These are phyloP conservation scores for Suhomyces terraborum DNA, from an alignment of 1,139 yeast genomes.

Conservation along the genomic window DNA sequence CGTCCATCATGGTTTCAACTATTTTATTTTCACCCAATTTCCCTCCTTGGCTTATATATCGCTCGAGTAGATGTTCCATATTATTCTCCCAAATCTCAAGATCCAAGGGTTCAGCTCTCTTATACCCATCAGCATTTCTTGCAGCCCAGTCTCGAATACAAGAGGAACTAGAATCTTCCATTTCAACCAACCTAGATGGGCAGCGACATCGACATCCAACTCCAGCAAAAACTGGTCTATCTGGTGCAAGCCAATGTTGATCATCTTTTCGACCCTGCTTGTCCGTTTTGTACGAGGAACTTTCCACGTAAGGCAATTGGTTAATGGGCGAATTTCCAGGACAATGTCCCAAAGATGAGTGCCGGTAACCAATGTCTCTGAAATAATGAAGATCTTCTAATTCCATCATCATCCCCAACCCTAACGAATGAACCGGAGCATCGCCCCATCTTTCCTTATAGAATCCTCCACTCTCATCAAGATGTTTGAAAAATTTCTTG, in stretches of 20 bases:
- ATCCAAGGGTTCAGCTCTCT: slow-evolving; percentile 26
- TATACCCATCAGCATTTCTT: slow-evolving; percentile 38
- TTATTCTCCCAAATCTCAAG: slow-evolving; percentile 38
- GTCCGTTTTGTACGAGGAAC: slow-evolving; percentile 15
- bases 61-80: slow-evolving; percentile 31
- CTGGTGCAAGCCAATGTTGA: slow-evolving; percentile 44
- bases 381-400: slow-evolving; percentile 78
- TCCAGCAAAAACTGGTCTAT: slow-evolving; percentile 52
- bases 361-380: slow-evolving; percentile 86
- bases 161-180: slow-evolving; percentile 55
- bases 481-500: slow-evolving; percentile 60
- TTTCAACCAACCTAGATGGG: slow-evolving; percentile 53
- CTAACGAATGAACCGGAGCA: slow-evolving; percentile 89
- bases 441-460: slow-evolving; percentile 94
- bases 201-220: slow-evolving; percentile 88
- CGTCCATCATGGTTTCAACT: slow-evolving; percentile 10
- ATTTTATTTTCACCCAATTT: slow-evolving; percentile 26
- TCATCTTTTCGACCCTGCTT: slow-evolving; percentile 24
- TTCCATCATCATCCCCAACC: slow-evolving; percentile 70
- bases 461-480: slow-evolving; percentile 78
- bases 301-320: slow-evolving; percentile 49
- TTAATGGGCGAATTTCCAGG: slow-evolving; percentile 60
- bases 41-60: slow-evolving; percentile 30
- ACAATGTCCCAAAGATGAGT: slow-evolving; percentile 79
- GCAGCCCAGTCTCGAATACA: slow-evolving; percentile 62